phyloP scores from a whole-genome alignment of 306 rosid genomes.

The Sindora glabra region DNA sequence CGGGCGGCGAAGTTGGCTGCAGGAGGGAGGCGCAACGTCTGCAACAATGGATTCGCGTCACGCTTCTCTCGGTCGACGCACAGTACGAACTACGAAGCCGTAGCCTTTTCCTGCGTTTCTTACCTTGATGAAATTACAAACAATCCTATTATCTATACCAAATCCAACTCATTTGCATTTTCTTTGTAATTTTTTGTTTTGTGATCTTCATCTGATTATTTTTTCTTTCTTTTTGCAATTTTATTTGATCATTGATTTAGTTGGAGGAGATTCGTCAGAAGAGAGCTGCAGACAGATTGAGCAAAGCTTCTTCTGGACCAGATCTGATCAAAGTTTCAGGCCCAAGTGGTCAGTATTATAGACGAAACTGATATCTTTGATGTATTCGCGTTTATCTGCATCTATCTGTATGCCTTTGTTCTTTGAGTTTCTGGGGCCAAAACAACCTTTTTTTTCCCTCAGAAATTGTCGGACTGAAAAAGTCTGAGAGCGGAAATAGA shows the following conservation, averaged over 20 bases:
- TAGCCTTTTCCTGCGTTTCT: background rate
- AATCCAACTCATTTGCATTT: background rate
- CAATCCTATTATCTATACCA: background rate
- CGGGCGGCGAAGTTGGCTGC: too few species aligned
- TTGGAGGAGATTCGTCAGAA: slow-evolving; percentile 88
- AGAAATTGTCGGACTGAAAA: slow-evolving; percentile 48
- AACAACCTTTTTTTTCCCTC: background rate
- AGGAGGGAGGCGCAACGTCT: too few species aligned
- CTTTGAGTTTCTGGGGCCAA: background rate
- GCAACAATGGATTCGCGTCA: slow-evolving; percentile 68
- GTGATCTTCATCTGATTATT: background rate
- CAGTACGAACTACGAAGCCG: slow-evolving; percentile 31
- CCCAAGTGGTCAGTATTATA: slow-evolving; percentile 40
- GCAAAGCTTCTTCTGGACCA: slow-evolving; percentile 72
- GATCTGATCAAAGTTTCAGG: slow-evolving; percentile 50
- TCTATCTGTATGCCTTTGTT: background rate
- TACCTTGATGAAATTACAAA: background rate
- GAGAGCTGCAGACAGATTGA: slow-evolving; percentile 81
- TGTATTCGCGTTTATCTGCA: background rate
- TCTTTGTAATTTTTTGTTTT: background rate
- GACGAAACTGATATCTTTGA: background rate
- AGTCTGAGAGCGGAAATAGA: slow-evolving; percentile 64
- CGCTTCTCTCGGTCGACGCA: slow-evolving; percentile 79
- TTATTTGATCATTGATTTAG: slow-evolving; percentile 25
- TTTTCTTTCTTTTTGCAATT: background rate